Conservation (phyloP, 75 land plant species). For the Pinus albicaulis region DNA sequence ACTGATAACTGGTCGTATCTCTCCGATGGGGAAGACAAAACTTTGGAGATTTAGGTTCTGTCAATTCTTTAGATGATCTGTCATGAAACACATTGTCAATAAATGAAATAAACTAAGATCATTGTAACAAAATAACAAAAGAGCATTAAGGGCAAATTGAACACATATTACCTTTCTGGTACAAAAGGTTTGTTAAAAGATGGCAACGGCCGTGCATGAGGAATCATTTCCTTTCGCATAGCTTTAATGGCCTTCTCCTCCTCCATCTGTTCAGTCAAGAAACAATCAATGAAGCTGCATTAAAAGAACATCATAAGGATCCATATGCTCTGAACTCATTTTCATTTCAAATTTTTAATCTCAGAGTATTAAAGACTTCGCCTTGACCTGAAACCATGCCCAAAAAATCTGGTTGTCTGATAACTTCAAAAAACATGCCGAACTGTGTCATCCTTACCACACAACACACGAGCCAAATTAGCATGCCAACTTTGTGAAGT, state of each 20-base stretch:
- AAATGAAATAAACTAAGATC: neutral
- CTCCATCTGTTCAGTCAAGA: slow-evolving; percentile 47
- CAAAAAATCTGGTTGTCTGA: too few species aligned
- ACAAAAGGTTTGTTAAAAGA: slow-evolving; percentile 71
- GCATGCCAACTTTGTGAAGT: too few species aligned
- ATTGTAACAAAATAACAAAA: neutral
- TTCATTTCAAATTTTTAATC: too few species aligned
- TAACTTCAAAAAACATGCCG: too few species aligned
- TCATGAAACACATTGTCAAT: neutral
- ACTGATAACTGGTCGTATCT: slow-evolving; percentile 4
- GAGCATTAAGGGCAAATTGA: neutral
- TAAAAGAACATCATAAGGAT: too few species aligned
- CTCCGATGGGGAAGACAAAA: slow-evolving; percentile 40
- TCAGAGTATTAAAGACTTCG: too few species aligned
- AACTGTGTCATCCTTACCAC: too few species aligned
- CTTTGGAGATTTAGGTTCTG: slow-evolving; percentile 75
- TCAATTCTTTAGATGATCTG: slow-evolving; percentile 73
- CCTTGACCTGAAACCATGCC: too few species aligned
- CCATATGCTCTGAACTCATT: too few species aligned
- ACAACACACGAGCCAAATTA: too few species aligned
- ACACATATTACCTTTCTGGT: slow-evolving; percentile 68
- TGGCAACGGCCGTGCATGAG: slow-evolving; percentile 88
- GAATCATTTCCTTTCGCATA: slow-evolving; percentile 82
- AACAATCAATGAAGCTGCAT: neutral
- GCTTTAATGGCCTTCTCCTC: slow-evolving; percentile 84